A percentile compares a stretch with the other conserved stretches of the same genome.
These are phyloP conservation scores for Cokeromyces recurvatus DNA, from an alignment of 371 early-diverging fungal species.

Conservation along the genomic window DNA sequence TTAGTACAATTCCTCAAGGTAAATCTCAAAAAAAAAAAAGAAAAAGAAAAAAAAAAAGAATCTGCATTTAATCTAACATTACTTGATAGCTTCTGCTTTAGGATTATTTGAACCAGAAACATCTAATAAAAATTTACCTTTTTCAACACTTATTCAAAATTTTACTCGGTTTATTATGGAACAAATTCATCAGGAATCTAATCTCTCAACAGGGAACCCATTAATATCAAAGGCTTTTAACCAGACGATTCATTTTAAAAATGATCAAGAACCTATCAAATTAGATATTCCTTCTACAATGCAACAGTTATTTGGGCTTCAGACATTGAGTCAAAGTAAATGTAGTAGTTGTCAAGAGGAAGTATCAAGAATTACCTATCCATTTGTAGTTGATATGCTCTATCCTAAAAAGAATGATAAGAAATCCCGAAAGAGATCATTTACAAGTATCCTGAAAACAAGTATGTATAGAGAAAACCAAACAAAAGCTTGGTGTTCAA, in stretches of 20 bases:
- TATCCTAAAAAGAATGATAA: constrained; percentile 55
- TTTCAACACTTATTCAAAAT: constrained; percentile 75
- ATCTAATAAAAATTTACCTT: constrained; percentile 54
- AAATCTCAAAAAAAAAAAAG: no score
- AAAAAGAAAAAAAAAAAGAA: neutral
- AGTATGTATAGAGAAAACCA: constrained; percentile 68
- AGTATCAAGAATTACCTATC: constrained; percentile 56
- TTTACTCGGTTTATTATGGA: constrained; percentile 89
- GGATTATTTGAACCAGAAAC: constrained; percentile 83
- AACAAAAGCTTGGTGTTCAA: constrained; percentile 78
- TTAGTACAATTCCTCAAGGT: constrained; percentile 83
- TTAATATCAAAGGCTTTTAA: constrained; percentile 25
- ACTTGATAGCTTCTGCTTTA: constrained; percentile 59
- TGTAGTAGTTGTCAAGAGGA: constrained; percentile 64
- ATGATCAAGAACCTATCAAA: neutral
- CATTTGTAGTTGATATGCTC: constrained; percentile 79
- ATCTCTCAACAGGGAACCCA: constrained; percentile 27
- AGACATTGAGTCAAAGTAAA: constrained; percentile 53
- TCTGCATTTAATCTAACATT: no score
- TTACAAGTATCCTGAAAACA: constrained; percentile 57
- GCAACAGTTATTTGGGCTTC: constrained; percentile 72
- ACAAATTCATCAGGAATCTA: constrained; percentile 76
- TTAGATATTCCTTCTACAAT: constrained; percentile 47
- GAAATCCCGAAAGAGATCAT: constrained; percentile 44
- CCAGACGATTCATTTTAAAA: neutral